These are phyloP conservation scores for Kitagawia praeruptora DNA, from an alignment of 129 eudicot species.

Conservation along the genomic window DNA sequence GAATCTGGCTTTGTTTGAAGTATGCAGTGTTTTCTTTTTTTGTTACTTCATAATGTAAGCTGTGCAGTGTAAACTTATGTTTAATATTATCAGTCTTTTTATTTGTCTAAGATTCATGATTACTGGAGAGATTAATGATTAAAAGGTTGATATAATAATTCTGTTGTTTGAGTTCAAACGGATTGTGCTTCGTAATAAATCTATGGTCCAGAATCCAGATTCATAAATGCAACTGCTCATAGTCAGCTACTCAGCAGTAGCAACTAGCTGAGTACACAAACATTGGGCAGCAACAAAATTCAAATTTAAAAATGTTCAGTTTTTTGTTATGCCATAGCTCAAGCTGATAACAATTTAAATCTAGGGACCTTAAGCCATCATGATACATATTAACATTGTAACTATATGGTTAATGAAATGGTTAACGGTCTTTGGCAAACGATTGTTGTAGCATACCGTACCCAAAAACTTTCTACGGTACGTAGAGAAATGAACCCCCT, in stretches of 20 bases:
- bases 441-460: too few species aligned
- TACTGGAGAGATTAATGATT: not conserved
- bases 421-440: too few species aligned
- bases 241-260: not conserved
- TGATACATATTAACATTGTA: too few species aligned
- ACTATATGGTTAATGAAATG: too few species aligned
- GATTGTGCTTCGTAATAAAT: not conserved
- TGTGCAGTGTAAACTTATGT: not conserved
- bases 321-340: not conserved
- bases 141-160: not conserved
- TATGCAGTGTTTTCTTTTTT: not conserved
- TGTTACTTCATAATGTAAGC: conserved; percentile 8
- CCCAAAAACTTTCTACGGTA: too few species aligned
- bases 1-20: conserved; percentile 6
- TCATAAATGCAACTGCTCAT: not conserved
- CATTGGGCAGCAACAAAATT: not conserved
- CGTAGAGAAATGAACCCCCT: too few species aligned
- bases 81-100: not conserved
- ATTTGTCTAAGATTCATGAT: not conserved
- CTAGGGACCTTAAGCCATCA: not conserved
- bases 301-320: not conserved
- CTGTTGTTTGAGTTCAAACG: not conserved
- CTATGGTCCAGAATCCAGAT: not conserved
- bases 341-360: too few species aligned
- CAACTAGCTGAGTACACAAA: not conserved